Conservation (phyloP, 1,284 basidiomycete species). For the Naganishia albida region DNA sequence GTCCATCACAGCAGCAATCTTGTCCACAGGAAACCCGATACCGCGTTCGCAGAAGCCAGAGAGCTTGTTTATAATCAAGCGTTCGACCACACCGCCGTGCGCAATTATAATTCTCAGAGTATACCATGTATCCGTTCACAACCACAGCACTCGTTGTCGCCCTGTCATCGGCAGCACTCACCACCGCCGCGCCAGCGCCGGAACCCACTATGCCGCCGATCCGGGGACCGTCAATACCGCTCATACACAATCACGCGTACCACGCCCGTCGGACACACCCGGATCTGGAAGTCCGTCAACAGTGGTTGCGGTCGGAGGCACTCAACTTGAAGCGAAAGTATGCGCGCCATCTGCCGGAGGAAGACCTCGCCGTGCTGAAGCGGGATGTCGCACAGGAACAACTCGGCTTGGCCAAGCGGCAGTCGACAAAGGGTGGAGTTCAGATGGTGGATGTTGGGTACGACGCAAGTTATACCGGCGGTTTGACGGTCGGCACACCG, state of each 20-base stretch:
- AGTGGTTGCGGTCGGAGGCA: slow-evolving; percentile 31
- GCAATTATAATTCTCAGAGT: neutral
- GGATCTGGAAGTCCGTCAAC: slow-evolving; percentile 31
- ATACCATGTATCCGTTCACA: slow-evolving; percentile 15
- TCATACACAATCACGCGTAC: slow-evolving; percentile 30
- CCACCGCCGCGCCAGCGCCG: slow-evolving; percentile 15
- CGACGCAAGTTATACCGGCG: slow-evolving; percentile 36
- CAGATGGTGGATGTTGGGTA: slow-evolving; percentile 31
- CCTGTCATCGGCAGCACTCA: slow-evolving; percentile 14
- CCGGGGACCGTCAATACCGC: slow-evolving; percentile 26
- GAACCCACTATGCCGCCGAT: slow-evolving; percentile 18
- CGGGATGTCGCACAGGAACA: slow-evolving; percentile 13
- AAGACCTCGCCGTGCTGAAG: slow-evolving; percentile 22
- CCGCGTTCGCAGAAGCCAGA: neutral
- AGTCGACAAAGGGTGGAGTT: slow-evolving; percentile 24
- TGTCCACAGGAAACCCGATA: neutral
- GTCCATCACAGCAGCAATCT: no score
- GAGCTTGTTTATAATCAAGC: neutral
- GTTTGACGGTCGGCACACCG: slow-evolving; percentile 51
- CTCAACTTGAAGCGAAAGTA: slow-evolving; percentile 32
- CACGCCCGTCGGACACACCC: slow-evolving; percentile 28
- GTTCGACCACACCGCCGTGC: neutral
- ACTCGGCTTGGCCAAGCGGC: slow-evolving; percentile 17
- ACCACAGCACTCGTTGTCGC: slow-evolving; percentile 13
- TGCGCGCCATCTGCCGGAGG: slow-evolving; percentile 15